Evolutionary conservation across 495 filamentous ascomycete species (phyloP), one percentile per base, ranked within the genome.

Genomic region (Penicillium odoratum): DNA sequence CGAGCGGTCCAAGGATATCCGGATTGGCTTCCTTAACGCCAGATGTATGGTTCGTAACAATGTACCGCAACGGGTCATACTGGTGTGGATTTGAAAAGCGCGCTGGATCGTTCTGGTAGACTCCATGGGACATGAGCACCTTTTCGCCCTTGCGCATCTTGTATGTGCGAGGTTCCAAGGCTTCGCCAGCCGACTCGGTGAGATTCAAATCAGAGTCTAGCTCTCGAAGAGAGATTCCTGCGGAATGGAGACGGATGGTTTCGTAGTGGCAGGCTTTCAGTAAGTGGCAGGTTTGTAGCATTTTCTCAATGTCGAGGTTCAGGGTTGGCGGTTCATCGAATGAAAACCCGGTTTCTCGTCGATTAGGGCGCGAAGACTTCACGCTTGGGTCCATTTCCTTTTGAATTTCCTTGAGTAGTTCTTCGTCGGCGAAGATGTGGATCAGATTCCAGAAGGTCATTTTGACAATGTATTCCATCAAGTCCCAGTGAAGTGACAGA

Each of bases 381-480:
- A 74, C 78, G 47, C 69, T 83, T 0, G 77, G 70, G 3, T 65
- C 65, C 8, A 83, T 78, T 62, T 88, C 87, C 25, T 73, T 67
- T 13, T 80, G 75, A 18, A 88, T 73, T 5, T 71, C 69, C n/a
- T 69, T 66, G 8, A 84, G 55, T 21, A 84, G 71, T 1, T 62
- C 63, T 9, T 73, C 70, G 26, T 76, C 76, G 11, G 76, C 65
- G 56, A 79, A 79, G 33, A 88, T 76, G 50, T 77, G 83, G 15
- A 83, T 60, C 18, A 86, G 49, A 47, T 77, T 76, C 84, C 84
- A 88, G 63, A 83, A 87, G 3, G 78, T 75, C 46, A 80, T 67
- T 31, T 77, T 74, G 13, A 79, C 74, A 2, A 76, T 67, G 54
- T 86, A 80, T 9, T 77, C 78, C 54, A 80, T 77, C 56, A 83